Evolutionary conservation across 2,329 filamentous ascomycete genomes (phyloP), one percentile per base, ranked within the genome.

Genomic region (Rosellinia necatrix): DNA sequence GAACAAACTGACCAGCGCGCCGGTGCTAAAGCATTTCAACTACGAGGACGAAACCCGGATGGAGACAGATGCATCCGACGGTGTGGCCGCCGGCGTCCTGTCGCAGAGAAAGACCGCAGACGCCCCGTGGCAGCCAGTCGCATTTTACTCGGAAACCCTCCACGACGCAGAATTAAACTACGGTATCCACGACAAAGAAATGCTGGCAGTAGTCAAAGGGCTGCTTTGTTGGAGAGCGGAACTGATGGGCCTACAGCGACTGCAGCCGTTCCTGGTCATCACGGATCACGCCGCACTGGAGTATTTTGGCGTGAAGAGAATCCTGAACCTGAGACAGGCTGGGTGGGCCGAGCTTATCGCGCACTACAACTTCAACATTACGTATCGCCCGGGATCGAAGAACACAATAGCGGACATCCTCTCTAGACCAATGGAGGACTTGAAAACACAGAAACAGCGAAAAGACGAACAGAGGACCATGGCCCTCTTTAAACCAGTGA

Each of bases 121-220:
- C 6, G 30, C 10, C 30, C 4, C 10, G 10, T 41, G 19, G 24
- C 13, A 50, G 13, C 47, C 47, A 3, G 15, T 41, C 3, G 24
- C 38, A 9, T 52, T 25, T 21, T 43, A 15, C 13, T 52, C 49
- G 1, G 27, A 43, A 12, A 44, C 38, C 2, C 6, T 52, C 4
- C 15, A 34, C 3, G 38, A 27, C 2, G 38, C 38, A 1, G 38
- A 52, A 29, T 25, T 43, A 1, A 52, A 52, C 22, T 52, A 52
- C 29, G 7, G 19, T 27, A 52, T 43, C 2, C 37, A 43, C 25
- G 49, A 52, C 21, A 52, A 43, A n/a, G 49, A 52, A 44, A 13
- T 52, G 19, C 38, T 52, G 5, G 38, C 49, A 2, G 37, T 52
- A 1, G 19, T 52, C 17, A 21, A 46, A 3, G 3, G 24, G 4